Evolutionary conservation across 192 early-diverging fungal genomes (phyloP), one percentile per base, ranked within the genome.

Genomic region (Mortierella hygrophila): DNA sequence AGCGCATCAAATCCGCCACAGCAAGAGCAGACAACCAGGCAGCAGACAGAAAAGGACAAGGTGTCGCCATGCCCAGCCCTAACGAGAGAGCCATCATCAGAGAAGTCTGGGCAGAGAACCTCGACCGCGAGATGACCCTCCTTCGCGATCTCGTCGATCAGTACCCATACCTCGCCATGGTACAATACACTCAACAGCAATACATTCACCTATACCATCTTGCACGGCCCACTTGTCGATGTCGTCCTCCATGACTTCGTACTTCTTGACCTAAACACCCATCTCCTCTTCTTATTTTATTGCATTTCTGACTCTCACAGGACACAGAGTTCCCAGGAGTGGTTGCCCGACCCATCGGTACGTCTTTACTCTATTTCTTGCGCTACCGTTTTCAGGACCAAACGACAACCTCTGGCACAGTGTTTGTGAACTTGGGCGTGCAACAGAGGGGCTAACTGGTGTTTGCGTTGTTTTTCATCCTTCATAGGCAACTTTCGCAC

Each of bases 251-350:
- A 76, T 55, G 37, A 54, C 20, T 26, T 47, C 26, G 32, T 40
- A 44, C 35, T 37, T 57, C n/a, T 42, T 75, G 44, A 65, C 37
- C 38, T 54, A 41, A 10, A 6, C 23, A 41, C 40, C 26, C 21
- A 26, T 55, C 37, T 82, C 41, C 54, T 35, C 38, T 6, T 20
- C 16, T 49, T 70, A 60, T 88, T 78, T 40, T 89, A 20, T n/a
- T 29, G n/a, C 81, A 20, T 16, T 72, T 68, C 44, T 32, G 49
- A 44, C 16, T 65, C 29, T 32, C 37, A 37, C 80, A 97, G 97
- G 97, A 99, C 90, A 99, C 98, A 15, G 99, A 99, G 89, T 99
- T 99, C 80, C 99, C 99, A 54, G 99, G 99, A 44, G 97, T 99
- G 6, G 99, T 99, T 42, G 98, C 97, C 37, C 88, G 97, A 74